phyloP scores from a whole-genome alignment of 2,329 filamentous ascomycete genomes.

The Colletotrichum sp. region DNA sequence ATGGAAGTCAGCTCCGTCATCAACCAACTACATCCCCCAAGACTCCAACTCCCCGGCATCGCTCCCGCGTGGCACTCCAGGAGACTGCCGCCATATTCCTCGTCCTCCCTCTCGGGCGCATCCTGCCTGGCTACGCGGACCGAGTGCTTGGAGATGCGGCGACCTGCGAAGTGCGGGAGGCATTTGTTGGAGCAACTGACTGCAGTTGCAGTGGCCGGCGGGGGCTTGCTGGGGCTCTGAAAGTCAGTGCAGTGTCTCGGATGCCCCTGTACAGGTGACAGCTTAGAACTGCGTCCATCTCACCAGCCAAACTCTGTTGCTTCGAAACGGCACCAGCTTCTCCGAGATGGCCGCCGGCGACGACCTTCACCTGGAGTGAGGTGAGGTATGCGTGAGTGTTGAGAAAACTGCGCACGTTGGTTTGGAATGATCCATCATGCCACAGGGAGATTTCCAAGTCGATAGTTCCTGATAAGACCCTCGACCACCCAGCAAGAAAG shows the following conservation, averaged over 20 bases:
- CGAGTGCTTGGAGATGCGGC: background rate
- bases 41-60: conserved; percentile 4
- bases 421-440: background rate
- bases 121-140: background rate
- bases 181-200: background rate
- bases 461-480: background rate
- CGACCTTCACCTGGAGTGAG: background rate
- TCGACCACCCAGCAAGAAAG: background rate
- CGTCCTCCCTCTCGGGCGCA: background rate
- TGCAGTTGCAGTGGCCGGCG: background rate
- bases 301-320: background rate
- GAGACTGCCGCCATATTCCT: background rate
- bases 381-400: background rate
- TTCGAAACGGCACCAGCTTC: background rate
- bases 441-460: background rate
- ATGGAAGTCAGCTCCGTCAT: background rate
- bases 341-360: background rate
- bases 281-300: background rate
- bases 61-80: conserved; percentile 9
- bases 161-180: conserved; percentile 1
- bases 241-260: background rate
- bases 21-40: background rate
- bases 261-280: background rate
- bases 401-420: background rate
- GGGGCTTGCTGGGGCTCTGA: background rate